These are phyloP conservation scores for Candida rishiriensis DNA, from an alignment of 805 yeast species.

Conservation along the genomic window DNA sequence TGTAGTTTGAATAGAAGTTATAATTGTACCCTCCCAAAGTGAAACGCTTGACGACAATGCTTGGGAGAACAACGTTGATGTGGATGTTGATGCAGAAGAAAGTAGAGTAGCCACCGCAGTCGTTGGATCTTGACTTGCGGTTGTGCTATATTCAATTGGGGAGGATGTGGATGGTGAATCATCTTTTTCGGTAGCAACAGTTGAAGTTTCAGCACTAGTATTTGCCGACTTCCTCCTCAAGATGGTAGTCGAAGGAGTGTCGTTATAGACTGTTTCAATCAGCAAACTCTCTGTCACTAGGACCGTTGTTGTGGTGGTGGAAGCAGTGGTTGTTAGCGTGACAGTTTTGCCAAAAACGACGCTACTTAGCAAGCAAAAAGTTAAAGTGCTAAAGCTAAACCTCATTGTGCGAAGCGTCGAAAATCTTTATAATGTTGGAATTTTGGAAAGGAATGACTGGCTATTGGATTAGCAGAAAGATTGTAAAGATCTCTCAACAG, in stretches of 20 bases:
- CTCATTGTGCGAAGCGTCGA: neutral
- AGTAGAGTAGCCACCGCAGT: slow-evolving; percentile 1
- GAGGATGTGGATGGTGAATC: neutral
- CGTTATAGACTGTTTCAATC: slow-evolving; percentile 7
- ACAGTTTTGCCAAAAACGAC: slow-evolving; percentile 4
- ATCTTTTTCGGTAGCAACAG: neutral
- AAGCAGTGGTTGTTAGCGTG: slow-evolving; percentile 22
- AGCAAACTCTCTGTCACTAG: slow-evolving; percentile 8
- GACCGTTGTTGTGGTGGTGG: slow-evolving; percentile 27
- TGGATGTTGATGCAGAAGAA: slow-evolving; percentile 9
- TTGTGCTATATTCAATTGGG: neutral
- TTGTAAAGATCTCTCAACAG: too few relatives aligned
- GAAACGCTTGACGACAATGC: slow-evolving; percentile 1
- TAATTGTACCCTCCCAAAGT: slow-evolving; percentile 8
- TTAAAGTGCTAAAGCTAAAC: neutral
- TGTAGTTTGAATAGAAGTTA: slow-evolving; percentile 1
- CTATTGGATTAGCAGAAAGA: too few relatives aligned
- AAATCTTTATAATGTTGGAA: too few relatives aligned
- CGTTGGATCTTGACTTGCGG: neutral
- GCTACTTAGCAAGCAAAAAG: neutral
- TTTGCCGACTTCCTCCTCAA: slow-evolving; percentile 9
- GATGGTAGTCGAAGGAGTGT: slow-evolving; percentile 7
- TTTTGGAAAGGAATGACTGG: neutral
- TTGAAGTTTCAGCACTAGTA: neutral
- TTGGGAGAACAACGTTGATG: slow-evolving; percentile 5